phyloP scores from a whole-genome alignment of 1,284 basidiomycete genomes.

The Gomphus sp. region DNA sequence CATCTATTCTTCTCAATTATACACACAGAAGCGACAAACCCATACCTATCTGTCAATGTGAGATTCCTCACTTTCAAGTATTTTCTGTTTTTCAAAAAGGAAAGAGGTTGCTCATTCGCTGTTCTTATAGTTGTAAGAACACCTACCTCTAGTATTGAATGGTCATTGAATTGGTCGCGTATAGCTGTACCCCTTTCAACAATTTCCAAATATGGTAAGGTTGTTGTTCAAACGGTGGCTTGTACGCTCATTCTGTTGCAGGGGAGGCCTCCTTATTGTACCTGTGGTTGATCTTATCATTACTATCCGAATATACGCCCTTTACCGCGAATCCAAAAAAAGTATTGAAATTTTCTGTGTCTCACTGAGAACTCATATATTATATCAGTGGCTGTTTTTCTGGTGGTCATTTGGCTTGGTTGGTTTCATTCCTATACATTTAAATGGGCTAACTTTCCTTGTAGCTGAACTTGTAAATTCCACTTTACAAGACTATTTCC shows the following conservation, averaged over 20 bases:
- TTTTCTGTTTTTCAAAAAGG: no score
- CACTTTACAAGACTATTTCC: background rate
- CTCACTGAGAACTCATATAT: background rate
- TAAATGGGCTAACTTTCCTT: background rate
- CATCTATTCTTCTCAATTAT: background rate
- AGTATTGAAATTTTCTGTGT: background rate
- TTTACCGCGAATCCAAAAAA: background rate
- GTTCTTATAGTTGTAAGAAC: slow-evolving; percentile 5
- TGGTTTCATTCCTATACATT: background rate
- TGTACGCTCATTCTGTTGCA: background rate
- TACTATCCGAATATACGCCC: slow-evolving; percentile 1
- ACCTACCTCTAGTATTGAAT: background rate
- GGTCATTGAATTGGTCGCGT: background rate
- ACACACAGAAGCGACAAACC: background rate
- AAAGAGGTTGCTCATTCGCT: background rate
- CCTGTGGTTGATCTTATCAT: background rate
- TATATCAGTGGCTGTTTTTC: background rate
- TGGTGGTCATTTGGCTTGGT: background rate
- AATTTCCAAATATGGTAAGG: background rate
- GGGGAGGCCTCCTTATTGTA: background rate
- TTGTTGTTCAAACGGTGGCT: background rate
- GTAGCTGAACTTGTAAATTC: background rate
- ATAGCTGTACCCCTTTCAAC: background rate
- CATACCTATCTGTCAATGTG: background rate
- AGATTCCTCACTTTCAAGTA: no score